Conservation (phyloP, 495 filamentous ascomycete species). For the Lasiosphaeriaceae sp. region DNA sequence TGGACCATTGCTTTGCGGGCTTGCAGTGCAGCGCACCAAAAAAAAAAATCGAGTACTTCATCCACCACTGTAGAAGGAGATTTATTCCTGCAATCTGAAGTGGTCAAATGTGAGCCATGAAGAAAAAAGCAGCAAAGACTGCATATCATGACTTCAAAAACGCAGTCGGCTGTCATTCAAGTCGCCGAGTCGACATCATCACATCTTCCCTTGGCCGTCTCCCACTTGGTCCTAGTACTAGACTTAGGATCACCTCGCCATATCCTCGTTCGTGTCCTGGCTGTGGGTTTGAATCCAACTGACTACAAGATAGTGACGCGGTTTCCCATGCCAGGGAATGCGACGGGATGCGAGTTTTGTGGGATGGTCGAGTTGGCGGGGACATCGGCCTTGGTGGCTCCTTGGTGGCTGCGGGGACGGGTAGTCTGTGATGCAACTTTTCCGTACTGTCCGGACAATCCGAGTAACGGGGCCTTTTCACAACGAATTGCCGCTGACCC, state of each 20-base stretch:
- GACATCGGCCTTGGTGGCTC: background rate
- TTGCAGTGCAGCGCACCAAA: too few relatives aligned
- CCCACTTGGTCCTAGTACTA: background rate
- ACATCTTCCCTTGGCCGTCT: background rate
- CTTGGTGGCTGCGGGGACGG: too few relatives aligned
- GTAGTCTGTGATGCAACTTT: slow-evolving; percentile 9
- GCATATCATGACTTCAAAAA: too few relatives aligned
- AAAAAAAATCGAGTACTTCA: too few relatives aligned
- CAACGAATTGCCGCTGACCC: background rate
- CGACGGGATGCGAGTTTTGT: slow-evolving; percentile 43
- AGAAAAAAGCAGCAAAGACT: too few relatives aligned
- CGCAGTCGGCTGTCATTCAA: too few relatives aligned
- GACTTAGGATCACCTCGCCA: slow-evolving; percentile 19
- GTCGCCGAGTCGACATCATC: too few relatives aligned
- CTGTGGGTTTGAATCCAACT: slow-evolving; percentile 45
- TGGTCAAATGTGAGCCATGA: too few relatives aligned
- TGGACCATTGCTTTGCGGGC: too few relatives aligned
- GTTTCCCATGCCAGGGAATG: slow-evolving; percentile 32
- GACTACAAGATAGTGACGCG: slow-evolving; percentile 41
- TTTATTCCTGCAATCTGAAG: too few relatives aligned
- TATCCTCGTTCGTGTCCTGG: slow-evolving; percentile 42
- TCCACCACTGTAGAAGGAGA: too few relatives aligned
- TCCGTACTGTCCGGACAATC: slow-evolving; percentile 1
- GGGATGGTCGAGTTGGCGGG: slow-evolving; percentile 34
- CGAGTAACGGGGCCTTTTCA: background rate